Evolutionary conservation across 148 eudicot genomes (phyloP), one percentile per base, ranked within the genome.

Genomic region (Oxyria digyna): DNA sequence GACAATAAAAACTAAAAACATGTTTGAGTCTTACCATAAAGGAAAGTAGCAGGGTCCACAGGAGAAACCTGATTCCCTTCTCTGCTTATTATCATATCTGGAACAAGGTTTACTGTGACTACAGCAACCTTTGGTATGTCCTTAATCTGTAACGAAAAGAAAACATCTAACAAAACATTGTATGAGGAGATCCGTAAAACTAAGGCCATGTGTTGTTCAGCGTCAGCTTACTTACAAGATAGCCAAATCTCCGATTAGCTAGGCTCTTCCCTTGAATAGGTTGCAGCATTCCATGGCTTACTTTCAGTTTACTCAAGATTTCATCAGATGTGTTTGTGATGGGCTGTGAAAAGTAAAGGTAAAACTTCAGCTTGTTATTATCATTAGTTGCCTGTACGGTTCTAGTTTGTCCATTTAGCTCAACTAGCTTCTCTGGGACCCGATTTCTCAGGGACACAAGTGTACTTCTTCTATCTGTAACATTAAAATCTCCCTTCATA

Each of bases 301-400:
- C 67, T 50, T 69, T 71, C 62, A 94, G 77, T 32, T 84, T 78
- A 40, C 77, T 79, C 78, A 85, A 71, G 42, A 94, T 78, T 75
- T 88, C 96, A 15, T 74, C 62, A 26, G 96, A 85, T n/a, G 92
- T 83, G 80, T 94, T 94, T 54, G 79, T 70, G 69, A 90, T 82
- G 42, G 99, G 92, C 62, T 90, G 77, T 24, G 89, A 78, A 77
- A 94, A 94, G 80, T 94, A 94, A 17, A 90, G 74, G 78, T 85
- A 94, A 63, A 86, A 80, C 82, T 85, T 85, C 45, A 94, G 81
- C 77, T 84, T 79, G 75, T 82, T 72, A 24, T 75, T 49, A 20
- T 69, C 83, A 68, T 88, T 94, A 29, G 99, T 88, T 73, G 97
- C 99, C 71, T 77, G 77, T 52, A 86, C 87, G 17, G 87, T 86